Percentiles rank a stretch among this genome's conserved stretches.
Conservation (phyloP, 129 eudicot genomes). For the Pulicaria dysenterica region DNA sequence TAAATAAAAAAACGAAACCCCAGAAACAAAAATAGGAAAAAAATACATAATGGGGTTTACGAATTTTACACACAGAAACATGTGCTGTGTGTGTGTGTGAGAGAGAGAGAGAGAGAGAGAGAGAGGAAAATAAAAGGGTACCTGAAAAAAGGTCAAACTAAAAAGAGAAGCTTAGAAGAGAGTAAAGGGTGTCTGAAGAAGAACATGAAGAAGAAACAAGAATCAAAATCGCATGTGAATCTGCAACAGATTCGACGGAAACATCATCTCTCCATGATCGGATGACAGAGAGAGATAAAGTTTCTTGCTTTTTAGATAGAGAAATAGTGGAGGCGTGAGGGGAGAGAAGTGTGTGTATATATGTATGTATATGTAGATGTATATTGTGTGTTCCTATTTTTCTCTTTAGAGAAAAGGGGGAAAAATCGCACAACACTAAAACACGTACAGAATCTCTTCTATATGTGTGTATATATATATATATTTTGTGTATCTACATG, state of each 20-base stretch:
- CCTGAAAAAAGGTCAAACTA: conserved; percentile 50
- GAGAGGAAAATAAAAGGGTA: conserved; percentile 15
- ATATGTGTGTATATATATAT: conserved; percentile 13
- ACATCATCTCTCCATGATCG: conserved; percentile 49
- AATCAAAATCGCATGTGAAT: conserved; percentile 34
- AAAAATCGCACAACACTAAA: conserved; percentile 16
- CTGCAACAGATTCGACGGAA: conserved; percentile 31
- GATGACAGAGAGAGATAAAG: conserved; percentile 29
- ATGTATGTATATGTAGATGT: conserved; percentile 12
- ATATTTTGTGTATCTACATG: conserved; percentile 28
- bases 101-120: conserved; percentile 11
- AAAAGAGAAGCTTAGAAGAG: conserved; percentile 32
- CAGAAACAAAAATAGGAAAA: conserved; percentile 18
- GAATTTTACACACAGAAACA: conserved; percentile 12
- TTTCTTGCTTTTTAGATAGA: conserved; percentile 27
- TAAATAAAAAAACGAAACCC: conserved; percentile 19
- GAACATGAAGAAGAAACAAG: neutral
- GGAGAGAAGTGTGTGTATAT: conserved; percentile 28
- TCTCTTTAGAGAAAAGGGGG: conserved; percentile 15
- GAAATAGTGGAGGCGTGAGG: conserved; percentile 36
- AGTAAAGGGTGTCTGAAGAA: conserved; percentile 23
- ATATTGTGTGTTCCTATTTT: neutral
- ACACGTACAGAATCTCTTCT: conserved; percentile 35
- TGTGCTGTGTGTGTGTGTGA: conserved; percentile 30
- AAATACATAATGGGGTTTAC: conserved; percentile 32